Evolutionary conservation across 139 green algal species (phyloP).

Genomic region (Nannochloris sp.): DNA sequence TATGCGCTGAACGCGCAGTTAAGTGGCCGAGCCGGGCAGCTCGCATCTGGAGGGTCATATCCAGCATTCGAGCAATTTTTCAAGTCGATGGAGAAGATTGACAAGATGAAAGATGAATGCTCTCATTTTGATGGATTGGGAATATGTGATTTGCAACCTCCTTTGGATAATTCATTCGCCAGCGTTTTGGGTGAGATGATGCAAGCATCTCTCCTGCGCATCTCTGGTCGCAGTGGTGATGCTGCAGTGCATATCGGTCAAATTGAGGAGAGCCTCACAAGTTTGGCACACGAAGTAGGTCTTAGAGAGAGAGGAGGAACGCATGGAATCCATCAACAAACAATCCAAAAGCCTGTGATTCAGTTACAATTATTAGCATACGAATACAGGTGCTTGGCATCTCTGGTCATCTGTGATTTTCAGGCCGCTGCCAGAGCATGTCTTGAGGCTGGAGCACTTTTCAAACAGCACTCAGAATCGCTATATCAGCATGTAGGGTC

Average conservation of each 20-base stretch:
- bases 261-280: not conserved
- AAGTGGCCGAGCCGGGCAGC: conserved; percentile 3
- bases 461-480: conserved; percentile 15
- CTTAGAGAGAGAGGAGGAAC: too few species aligned
- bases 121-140: not conserved
- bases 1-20: conserved; percentile 2
- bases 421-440: not conserved
- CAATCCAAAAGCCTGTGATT: not conserved
- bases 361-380: not conserved
- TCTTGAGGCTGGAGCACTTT: not conserved
- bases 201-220: conserved; percentile 18
- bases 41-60: not conserved
- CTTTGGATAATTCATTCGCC: not conserved
- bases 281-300: too few species aligned
- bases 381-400: conserved; percentile 15
- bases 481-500: conserved; percentile 9
- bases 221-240: not conserved
- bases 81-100: not conserved
- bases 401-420: conserved; percentile 8
- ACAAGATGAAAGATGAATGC: conserved; percentile 1
- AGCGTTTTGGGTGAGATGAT: conserved; percentile 7
- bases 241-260: conserved; percentile 11
- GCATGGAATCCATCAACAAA: not conserved
- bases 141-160: not conserved
- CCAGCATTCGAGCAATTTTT: not conserved